Base-by-base conservation (phyloP, 495 filamentous ascomycete genomes). In the Trichoderma asperelloides region DNA sequence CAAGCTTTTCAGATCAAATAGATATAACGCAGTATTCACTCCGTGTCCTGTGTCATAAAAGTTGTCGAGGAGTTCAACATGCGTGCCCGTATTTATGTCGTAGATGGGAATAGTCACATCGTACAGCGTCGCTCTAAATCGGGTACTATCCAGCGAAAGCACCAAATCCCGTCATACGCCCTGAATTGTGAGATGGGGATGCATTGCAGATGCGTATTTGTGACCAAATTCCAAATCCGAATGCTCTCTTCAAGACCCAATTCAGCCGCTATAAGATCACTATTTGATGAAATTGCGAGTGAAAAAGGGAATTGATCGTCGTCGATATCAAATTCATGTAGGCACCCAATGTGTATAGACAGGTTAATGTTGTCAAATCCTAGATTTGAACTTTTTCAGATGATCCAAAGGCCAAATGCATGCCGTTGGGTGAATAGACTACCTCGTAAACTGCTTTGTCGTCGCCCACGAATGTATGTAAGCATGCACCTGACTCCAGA, bases 351-450 rank as follows among this genome's bases (percentile, higher is more conserved):
- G 21, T 62, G 18, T 6, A 64, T 23, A 21, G 30, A 30, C 27
- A 40, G 4, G 37, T 40, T 8, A 13, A 7, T 30, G 62, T 33
- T 23, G 7, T n/a, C 2, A 21, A 2, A 39, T 64, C 21, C 62
- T 30, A 64, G 12, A 71, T 57, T 39, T 60, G 23, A 25, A 70
- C 33, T 5, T 25, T 63, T 27, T 51, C 63, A 66, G 64, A 25
- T 3, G 68, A 71, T 8, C 65, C 62, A 9, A 65, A 69, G 15
- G 55, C 65, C 16, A 72, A 51, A 27, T 62, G 66, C 40, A 47
- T 67, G 64, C 69, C 64, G 57, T 72, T 33, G 12, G 70, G 66
- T 23, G 69, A 70, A 57, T 68, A 71, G 41, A 64, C 70, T 2
- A 68, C 63, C 9, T 60, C 65, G 13, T 9, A 9, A 41, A 64